Evolutionary conservation across 257 asterid genomes (phyloP).

Genomic region (Phtheirospermum japonicum): DNA sequence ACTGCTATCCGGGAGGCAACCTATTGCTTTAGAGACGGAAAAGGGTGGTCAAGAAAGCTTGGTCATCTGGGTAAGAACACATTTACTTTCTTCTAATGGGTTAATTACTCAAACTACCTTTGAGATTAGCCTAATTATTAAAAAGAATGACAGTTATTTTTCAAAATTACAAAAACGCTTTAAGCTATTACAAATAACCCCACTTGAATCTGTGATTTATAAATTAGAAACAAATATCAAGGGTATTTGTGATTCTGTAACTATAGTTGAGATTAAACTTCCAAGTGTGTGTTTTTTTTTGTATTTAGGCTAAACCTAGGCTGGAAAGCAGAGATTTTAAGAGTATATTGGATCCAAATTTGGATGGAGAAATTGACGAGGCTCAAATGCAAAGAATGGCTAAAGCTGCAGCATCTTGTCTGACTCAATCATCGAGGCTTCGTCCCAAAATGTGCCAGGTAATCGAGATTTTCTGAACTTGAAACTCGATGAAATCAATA

Average conservation of each 20-base stretch:
- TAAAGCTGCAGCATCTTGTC: slow-evolving; percentile 69
- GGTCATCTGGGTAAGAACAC: slow-evolving; percentile 82
- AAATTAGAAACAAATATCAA: no score
- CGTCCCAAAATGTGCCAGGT: slow-evolving; percentile 87
- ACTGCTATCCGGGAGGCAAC: slow-evolving; percentile 79
- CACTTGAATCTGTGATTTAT: no score
- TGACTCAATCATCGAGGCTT: slow-evolving; percentile 78
- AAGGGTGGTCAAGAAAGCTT: slow-evolving; percentile 78
- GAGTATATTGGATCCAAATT: slow-evolving; percentile 65
- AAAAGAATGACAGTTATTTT: neutral
- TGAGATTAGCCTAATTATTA: no score
- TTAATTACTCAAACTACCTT: neutral
- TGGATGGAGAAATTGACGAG: slow-evolving; percentile 45
- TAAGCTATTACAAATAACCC: no score
- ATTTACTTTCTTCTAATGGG: slow-evolving; percentile 1
- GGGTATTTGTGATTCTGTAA: no score
- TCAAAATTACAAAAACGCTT: neutral
- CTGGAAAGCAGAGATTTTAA: slow-evolving; percentile 54
- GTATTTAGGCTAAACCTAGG: slow-evolving; percentile 69
- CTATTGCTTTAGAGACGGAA: slow-evolving; percentile 60
- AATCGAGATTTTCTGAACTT: slow-evolving; percentile 16
- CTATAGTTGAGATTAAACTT: no score
- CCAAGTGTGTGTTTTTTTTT: no score
- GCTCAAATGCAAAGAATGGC: slow-evolving; percentile 66
- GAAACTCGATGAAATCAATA: neutral